Evolutionary conservation across 371 early-diverging fungal species (phyloP).

Genomic region (Apophysomyces ossiformis): DNA sequence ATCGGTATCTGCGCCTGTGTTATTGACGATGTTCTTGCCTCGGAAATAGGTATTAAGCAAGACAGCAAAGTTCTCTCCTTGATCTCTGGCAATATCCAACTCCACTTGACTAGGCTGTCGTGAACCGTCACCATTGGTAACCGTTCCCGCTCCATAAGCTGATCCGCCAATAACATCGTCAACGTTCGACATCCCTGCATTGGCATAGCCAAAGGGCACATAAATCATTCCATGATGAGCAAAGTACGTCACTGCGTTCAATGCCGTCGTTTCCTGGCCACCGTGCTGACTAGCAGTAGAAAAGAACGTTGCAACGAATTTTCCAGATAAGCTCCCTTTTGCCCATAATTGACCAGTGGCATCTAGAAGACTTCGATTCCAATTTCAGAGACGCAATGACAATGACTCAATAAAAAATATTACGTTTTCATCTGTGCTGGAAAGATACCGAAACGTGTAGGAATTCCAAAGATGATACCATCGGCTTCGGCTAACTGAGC

Average conservation of each 20-base stretch:
- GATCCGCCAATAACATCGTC: conserved; percentile 64
- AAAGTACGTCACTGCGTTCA: conserved; percentile 70
- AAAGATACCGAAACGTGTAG: conserved; percentile 66
- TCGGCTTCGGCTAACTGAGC: conserved; percentile 69
- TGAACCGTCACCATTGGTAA: conserved; percentile 73
- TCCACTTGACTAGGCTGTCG: conserved; percentile 70
- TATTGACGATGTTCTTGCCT: conserved; percentile 10
- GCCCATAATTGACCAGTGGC: conserved; percentile 79
- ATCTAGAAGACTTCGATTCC: conserved; percentile 53
- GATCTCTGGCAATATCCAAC: conserved; percentile 64
- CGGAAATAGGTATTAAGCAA: conserved; percentile 40
- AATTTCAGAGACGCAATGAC: neutral
- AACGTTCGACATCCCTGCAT: conserved; percentile 38
- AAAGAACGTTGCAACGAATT: conserved; percentile 76
- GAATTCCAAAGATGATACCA: conserved; percentile 80
- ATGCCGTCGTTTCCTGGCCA: conserved; percentile 81
- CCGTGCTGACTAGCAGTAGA: conserved; percentile 75
- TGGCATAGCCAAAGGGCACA: conserved; percentile 74
- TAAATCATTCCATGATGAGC: conserved; percentile 84
- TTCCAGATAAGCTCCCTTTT: conserved; percentile 66
- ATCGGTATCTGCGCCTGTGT: neutral
- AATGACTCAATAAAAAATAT: neutral
- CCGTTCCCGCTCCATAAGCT: conserved; percentile 79
- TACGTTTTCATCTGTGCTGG: conserved; percentile 79
- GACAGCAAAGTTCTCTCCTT: conserved; percentile 71